Conservation (phyloP, 805 yeast species). For the Saccharomyces kudriavzevii region DNA sequence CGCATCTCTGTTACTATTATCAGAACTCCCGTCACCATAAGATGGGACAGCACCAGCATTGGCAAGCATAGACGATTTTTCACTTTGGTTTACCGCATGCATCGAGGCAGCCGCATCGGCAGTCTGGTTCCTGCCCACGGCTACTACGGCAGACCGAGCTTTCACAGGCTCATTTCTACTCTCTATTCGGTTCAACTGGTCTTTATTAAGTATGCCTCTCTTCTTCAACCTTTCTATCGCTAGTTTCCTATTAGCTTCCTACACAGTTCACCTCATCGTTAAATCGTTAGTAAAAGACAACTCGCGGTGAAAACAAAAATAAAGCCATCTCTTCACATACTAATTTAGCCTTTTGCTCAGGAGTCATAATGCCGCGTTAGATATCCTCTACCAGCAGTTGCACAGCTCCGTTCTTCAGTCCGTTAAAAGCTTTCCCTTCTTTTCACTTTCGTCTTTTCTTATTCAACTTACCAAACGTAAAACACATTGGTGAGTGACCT, state of each 20-base stretch:
- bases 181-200: constrained; percentile 17
- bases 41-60: not conserved
- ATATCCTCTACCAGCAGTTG: not conserved
- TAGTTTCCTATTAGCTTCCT: constrained; percentile 58
- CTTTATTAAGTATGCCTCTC: constrained; percentile 31
- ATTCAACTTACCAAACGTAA: not conserved
- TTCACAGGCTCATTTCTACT: constrained; percentile 13
- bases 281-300: not conserved
- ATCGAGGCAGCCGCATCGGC: not conserved
- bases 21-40: not conserved
- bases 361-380: constrained; percentile 13
- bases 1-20: constrained; percentile 1
- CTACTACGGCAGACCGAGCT: not conserved
- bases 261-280: not conserved
- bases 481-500: not conserved
- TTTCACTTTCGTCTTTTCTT: not conserved
- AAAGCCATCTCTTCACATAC: constrained; percentile 16
- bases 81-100: not conserved
- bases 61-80: not conserved
- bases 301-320: not conserved
- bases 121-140: not conserved
- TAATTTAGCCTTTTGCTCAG: constrained; percentile 30
- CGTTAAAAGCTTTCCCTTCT: not conserved
- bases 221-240: constrained; percentile 53
- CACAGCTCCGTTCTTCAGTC: not conserved